These are phyloP conservation scores for Tetradesmus obliquus DNA, from an alignment of 139 green algal species.

Conservation along the genomic window DNA sequence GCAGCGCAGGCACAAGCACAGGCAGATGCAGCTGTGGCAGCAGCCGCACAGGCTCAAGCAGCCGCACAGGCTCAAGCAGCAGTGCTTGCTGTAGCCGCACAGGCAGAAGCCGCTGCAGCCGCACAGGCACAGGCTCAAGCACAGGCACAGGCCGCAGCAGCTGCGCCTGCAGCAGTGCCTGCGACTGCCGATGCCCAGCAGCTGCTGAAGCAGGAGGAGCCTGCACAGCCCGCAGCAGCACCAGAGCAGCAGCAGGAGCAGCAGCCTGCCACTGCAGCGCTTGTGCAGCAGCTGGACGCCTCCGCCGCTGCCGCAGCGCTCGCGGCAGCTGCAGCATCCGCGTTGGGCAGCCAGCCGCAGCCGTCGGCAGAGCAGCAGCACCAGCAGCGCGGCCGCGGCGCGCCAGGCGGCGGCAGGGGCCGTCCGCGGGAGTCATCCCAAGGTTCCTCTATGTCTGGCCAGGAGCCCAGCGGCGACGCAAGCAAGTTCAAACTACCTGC, in stretches of 20 bases:
- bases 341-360: neutral
- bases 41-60: neutral
- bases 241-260: neutral
- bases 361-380: constrained; percentile 16
- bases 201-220: neutral
- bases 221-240: no score
- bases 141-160: neutral
- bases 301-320: neutral
- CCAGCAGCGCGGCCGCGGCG: neutral
- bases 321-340: neutral
- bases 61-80: neutral
- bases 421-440: no score
- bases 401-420: neutral
- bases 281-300: neutral
- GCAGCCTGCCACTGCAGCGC: neutral
- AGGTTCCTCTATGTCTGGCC: neutral
- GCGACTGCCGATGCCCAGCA: neutral
- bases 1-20: neutral
- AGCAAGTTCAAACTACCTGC: constrained; percentile 31
- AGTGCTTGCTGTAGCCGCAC: neutral
- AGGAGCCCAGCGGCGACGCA: neutral
- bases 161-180: neutral
- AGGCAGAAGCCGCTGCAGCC: neutral
- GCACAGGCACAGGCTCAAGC: neutral
- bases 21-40: neutral